Percentiles rank a stretch among this genome's conserved stretches.
Evolutionary conservation across 306 rosid species (phyloP).

Genomic region (Adenanthera pavonina): DNA sequence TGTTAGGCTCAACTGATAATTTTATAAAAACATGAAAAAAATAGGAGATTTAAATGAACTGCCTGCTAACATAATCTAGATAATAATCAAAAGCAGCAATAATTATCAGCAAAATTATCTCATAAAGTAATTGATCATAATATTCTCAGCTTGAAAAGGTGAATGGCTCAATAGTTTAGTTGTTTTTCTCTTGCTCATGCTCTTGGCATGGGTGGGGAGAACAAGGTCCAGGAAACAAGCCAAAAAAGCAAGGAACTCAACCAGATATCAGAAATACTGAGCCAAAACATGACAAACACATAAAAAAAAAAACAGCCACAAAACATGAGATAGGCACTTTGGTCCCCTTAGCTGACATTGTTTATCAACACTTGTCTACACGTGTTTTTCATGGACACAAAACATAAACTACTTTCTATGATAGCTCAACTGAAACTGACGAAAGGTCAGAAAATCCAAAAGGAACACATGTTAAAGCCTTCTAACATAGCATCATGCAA

Average conservation of each 20-base stretch:
- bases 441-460: constrained; percentile 12
- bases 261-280: not conserved
- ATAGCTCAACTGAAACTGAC: constrained; percentile 14
- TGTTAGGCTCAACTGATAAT: not conserved
- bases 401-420: not conserved
- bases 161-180: not conserved
- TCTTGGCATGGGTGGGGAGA: not conserved
- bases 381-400: not conserved
- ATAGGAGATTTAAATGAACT: not conserved
- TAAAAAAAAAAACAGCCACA: not conserved
- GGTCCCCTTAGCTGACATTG: not conserved
- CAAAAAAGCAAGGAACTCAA: not conserved
- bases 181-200: not conserved
- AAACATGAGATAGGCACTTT: not conserved
- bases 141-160: not conserved
- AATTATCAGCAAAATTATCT: not conserved
- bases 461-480: not conserved
- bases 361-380: not conserved
- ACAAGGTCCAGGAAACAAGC: not conserved
- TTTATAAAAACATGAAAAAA: not conserved
- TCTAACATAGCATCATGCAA: not conserved
- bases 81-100: not conserved
- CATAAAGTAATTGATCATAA: not conserved
- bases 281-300: constrained; percentile 13
- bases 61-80: not conserved